These are phyloP conservation scores for Rutstroemia sydowiana DNA, from an alignment of 2,329 filamentous ascomycete species.

Conservation along the genomic window DNA sequence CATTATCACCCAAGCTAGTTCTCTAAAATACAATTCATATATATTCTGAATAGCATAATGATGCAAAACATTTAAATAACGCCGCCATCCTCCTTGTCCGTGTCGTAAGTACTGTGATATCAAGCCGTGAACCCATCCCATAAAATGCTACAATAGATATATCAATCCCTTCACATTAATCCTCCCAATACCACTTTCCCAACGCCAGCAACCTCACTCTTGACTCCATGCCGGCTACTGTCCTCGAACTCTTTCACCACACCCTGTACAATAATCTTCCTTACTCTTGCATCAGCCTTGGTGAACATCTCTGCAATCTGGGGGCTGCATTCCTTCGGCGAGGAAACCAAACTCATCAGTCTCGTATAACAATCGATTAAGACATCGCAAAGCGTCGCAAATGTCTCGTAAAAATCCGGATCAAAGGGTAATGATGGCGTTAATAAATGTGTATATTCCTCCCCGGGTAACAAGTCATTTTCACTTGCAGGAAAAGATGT, in stretches of 20 bases:
- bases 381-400: conserved; percentile 90
- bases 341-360: conserved; percentile 67
- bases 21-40: neutral
- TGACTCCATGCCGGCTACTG: conserved; percentile 65
- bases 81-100: neutral
- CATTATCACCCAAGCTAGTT: neutral
- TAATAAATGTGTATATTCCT: conserved; percentile 81
- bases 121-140: conserved; percentile 2
- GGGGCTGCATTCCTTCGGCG: conserved; percentile 63
- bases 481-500: conserved; percentile 47
- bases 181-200: conserved; percentile 86
- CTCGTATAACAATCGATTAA: conserved; percentile 86
- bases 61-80: conserved; percentile 2
- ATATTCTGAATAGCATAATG: neutral
- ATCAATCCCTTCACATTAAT: conserved; percentile 48
- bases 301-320: conserved; percentile 75
- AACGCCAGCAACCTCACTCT: conserved; percentile 75
- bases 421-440: conserved; percentile 94
- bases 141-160: conserved; percentile 11
- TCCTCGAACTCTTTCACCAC: conserved; percentile 93
- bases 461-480: conserved; percentile 66
- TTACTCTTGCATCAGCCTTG: conserved; percentile 78
- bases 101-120: conserved; percentile 4
- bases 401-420: conserved; percentile 94
- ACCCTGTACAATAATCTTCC: conserved; percentile 82